phyloP scores from a whole-genome alignment of 257 asterid species.

The Gentiana dahurica region DNA sequence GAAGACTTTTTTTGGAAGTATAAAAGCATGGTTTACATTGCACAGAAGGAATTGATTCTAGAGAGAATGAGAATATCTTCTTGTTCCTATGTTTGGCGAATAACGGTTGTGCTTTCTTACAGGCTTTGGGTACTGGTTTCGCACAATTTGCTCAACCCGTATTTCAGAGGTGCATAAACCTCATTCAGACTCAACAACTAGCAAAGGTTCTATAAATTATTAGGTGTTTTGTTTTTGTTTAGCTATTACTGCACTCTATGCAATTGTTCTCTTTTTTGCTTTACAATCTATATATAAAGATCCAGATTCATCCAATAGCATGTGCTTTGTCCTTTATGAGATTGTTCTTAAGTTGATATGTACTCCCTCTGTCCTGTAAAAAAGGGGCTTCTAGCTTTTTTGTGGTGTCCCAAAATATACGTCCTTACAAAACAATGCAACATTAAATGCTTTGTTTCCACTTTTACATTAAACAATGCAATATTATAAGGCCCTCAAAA shows the following conservation, averaged over 20 bases:
- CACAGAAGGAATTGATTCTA: not conserved
- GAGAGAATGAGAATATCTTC: not conserved
- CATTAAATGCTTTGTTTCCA: no score
- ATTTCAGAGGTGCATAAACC: slow-evolving; percentile 87
- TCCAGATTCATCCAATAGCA: no score
- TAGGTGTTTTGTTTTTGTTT: no score
- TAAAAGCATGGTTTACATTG: not conserved
- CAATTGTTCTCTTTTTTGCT: not conserved
- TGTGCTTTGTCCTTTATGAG: no score
- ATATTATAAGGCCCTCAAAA: no score
- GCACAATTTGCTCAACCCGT: slow-evolving; percentile 89
- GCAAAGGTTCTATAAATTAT: slow-evolving; percentile 58
- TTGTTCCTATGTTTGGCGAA: not conserved
- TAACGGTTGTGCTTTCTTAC: slow-evolving; percentile 15
- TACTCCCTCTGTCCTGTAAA: no score
- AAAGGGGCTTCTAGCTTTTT: no score
- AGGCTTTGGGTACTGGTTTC: slow-evolving; percentile 92
- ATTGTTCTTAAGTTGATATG: no score
- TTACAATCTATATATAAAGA: not conserved
- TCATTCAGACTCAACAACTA: slow-evolving; percentile 82
- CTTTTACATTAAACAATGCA: no score
- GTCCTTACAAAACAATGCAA: no score
- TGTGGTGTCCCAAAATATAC: no score
- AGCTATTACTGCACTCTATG: no score
- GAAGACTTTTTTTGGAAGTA: not conserved